A percentile compares a stretch with the other conserved stretches of the same genome.
These are phyloP conservation scores for Coemansia sp. DNA, from an alignment of 192 early-diverging fungal genomes.

Conservation along the genomic window DNA sequence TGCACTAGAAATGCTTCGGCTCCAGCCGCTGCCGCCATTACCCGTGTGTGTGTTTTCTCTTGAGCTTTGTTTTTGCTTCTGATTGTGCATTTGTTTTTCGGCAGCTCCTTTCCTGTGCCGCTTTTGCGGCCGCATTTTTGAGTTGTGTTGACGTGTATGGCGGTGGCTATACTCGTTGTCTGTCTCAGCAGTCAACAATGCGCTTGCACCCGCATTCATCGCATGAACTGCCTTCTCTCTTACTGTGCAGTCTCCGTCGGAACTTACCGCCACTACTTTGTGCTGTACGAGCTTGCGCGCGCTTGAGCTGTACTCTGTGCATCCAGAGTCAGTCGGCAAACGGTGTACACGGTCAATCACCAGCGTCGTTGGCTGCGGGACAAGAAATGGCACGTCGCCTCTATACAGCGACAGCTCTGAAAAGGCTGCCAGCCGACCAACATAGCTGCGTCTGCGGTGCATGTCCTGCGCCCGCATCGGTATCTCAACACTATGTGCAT, in stretches of 20 bases:
- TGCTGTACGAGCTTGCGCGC: slow-evolving; percentile 27
- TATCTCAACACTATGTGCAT: too few species aligned
- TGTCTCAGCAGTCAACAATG: slow-evolving; percentile 30
- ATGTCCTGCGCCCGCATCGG: slow-evolving; percentile 2
- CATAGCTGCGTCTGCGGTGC: slow-evolving; percentile 30
- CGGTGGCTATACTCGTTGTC: slow-evolving; percentile 3
- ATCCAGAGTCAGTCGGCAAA: slow-evolving; percentile 38
- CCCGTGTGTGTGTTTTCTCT: neutral
- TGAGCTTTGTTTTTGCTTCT: neutral
- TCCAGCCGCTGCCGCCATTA: slow-evolving; percentile 1
- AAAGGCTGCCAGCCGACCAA: slow-evolving; percentile 40
- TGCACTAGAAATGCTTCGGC: neutral
- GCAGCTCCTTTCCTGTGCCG: neutral
- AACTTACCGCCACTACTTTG: slow-evolving; percentile 38
- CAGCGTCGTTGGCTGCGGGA: slow-evolving; percentile 27
- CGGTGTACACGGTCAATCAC: slow-evolving; percentile 34
- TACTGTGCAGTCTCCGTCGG: slow-evolving; percentile 39
- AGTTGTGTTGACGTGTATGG: neutral
- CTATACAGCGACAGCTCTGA: slow-evolving; percentile 44
- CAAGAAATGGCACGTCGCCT: slow-evolving; percentile 13
- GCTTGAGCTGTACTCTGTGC: slow-evolving; percentile 40
- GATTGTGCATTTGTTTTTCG: slow-evolving; percentile 11
- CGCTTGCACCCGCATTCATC: slow-evolving; percentile 39
- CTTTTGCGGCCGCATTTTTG: slow-evolving; percentile 1
- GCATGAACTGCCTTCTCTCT: slow-evolving; percentile 48